Evolutionary conservation across 2,329 filamentous ascomycete species (phyloP), one percentile per base, ranked within the genome.

Genomic region (Xylaria sp.): DNA sequence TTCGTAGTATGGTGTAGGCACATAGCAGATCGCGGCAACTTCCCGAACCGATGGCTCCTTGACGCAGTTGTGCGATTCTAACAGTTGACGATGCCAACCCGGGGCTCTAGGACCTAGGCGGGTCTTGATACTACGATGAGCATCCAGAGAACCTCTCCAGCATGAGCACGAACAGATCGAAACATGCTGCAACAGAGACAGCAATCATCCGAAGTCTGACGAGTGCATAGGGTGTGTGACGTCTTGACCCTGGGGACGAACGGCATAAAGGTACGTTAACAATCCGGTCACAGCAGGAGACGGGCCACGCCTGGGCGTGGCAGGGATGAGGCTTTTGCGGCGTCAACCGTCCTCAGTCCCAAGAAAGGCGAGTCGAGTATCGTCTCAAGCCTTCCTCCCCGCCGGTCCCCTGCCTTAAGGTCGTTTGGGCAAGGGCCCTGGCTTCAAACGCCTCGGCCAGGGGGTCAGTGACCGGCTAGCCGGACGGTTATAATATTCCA

Each of bases 241-340:
- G 67, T 68, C 67, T 65, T 66, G 57, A 64, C 57, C 68, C 67
- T 72, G 70, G 69, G 70, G 70, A 72, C 68, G 74, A 71, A 77
- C 78, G 79, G 79, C 79, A 80, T 80, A 79, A 80, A 75, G 80
- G 78, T 75, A 78, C 70, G 77, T 78, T 70, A 75, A 74, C 75
- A 76, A 78, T 79, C 79, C 79, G 79, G 79, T 81, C 78, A 76
- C 78, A 80, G 78, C 76, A 77, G 71, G 71, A 73, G 69, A 71
- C 72, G 72, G 73, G 71, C 71, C 71, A 67, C 65, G 62, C 67
- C 61, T 70, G 72, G 66, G 67, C 61, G 66, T 57, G 63, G 72
- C 70, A 73, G 73, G 72, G 72, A 73, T 73, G 71, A 74, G 72
- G 70, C 67, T 71, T 68, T 75, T 75, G 75, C 69, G 72, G 73